Percentiles rank a stretch among this genome's conserved stretches.
These are phyloP conservation scores for Tolypocladium ophioglossoides DNA, from an alignment of 2,329 filamentous ascomycete species.

Conservation along the genomic window DNA sequence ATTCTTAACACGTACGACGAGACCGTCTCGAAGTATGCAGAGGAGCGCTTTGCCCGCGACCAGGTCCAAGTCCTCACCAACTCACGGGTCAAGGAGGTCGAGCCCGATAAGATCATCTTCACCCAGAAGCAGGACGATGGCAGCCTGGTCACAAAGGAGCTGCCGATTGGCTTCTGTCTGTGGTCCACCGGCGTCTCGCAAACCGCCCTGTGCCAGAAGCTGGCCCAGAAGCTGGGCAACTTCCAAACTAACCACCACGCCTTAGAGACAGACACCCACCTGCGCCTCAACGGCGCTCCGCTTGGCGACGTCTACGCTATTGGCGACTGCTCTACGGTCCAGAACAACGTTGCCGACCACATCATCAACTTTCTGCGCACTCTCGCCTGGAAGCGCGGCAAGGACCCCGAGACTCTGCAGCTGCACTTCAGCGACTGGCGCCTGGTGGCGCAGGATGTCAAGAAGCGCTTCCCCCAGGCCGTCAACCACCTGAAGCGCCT, in stretches of 20 bases:
- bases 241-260: conserved; percentile 81
- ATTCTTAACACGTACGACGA: conserved; percentile 99
- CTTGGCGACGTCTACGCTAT: conserved; percentile 94
- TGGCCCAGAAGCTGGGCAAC: conserved; percentile 67
- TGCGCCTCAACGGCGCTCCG: conserved; percentile 79
- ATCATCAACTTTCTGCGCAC: conserved; percentile 83
- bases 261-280: conserved; percentile 87
- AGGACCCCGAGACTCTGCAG: conserved; percentile 78
- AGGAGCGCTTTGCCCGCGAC: conserved; percentile 83
- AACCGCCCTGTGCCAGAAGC: conserved; percentile 63
- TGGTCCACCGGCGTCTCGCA: conserved; percentile 97
- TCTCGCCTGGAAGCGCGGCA: conserved; percentile 83
- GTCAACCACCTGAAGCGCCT: conserved; percentile 76
- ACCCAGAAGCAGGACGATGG: conserved; percentile 70
- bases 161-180: conserved; percentile 90
- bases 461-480: conserved; percentile 84
- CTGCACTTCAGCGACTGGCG: conserved; percentile 86
- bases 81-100: conserved; percentile 83
- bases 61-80: conserved; percentile 88
- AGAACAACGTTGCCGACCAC: conserved; percentile 92
- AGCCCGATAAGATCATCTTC: conserved; percentile 75
- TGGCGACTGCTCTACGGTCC: conserved; percentile 90
- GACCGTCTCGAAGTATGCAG: conserved; percentile 82
- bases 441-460: conserved; percentile 70
- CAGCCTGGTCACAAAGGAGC: conserved; percentile 72